phyloP scores from a whole-genome alignment of 176 grass and related monocot species.

The Aegilops sharonensis region DNA sequence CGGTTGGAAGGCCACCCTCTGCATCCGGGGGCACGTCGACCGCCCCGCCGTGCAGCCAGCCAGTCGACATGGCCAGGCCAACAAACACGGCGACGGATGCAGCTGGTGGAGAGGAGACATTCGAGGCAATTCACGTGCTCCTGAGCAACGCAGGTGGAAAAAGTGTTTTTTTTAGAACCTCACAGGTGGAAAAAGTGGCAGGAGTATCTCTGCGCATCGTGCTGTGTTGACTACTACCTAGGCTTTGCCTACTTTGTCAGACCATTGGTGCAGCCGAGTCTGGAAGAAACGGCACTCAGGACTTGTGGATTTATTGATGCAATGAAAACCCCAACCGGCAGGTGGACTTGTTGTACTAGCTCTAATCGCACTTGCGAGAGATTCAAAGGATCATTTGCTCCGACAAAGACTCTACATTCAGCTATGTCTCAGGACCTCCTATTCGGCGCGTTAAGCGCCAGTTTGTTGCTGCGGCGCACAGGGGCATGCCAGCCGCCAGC shows the following conservation, averaged over 20 bases:
- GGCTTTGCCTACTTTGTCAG: not conserved
- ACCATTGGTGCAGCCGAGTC: not conserved
- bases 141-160: not conserved
- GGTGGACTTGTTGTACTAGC: not conserved
- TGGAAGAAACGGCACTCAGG: not conserved
- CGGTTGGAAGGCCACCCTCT: not conserved
- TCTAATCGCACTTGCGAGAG: not conserved
- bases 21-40: not conserved
- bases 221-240: not conserved
- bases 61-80: not conserved
- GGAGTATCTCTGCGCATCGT: not conserved
- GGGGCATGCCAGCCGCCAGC: no score
- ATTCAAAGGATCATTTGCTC: not conserved
- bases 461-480: no score
- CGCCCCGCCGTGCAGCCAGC: not conserved
- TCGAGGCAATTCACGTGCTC: not conserved
- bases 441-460: no score
- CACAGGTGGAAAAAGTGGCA: not conserved
- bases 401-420: not conserved
- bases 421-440: no score
- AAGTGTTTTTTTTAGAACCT: no score
- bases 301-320: no score
- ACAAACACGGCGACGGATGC: not conserved
- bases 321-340: not conserved
- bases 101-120: not conserved